These are phyloP conservation scores for Aureobasidium sp. DNA, from an alignment of 2,329 filamentous ascomycete genomes.

Conservation along the genomic window DNA sequence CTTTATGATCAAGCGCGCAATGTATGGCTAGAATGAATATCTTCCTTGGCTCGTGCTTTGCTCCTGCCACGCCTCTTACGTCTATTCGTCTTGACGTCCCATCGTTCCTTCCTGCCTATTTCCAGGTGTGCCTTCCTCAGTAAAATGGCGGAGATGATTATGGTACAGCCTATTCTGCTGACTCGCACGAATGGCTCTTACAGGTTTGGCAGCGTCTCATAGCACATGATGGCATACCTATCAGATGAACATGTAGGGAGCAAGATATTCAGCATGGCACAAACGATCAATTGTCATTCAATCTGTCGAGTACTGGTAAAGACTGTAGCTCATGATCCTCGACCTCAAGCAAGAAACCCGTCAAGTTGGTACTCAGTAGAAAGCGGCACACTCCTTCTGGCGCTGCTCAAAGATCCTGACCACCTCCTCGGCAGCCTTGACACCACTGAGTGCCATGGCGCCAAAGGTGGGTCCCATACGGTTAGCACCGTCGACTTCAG, in stretches of 20 bases:
- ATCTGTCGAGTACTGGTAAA: not conserved
- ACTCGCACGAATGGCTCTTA: too few relatives aligned
- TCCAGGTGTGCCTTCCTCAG: not conserved
- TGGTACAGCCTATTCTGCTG: too few relatives aligned
- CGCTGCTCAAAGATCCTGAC: slow-evolving; percentile 68
- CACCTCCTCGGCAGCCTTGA: slow-evolving; percentile 86
- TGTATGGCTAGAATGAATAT: not conserved
- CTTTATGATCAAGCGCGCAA: not conserved
- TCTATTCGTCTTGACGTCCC: not conserved
- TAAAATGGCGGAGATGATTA: too few relatives aligned
- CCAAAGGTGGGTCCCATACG: slow-evolving; percentile 87
- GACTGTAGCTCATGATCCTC: not conserved
- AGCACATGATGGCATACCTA: not conserved
- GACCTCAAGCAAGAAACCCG: not conserved
- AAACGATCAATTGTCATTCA: not conserved
- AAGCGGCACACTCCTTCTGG: slow-evolving; percentile 59
- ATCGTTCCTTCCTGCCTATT: not conserved
- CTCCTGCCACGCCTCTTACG: not conserved
- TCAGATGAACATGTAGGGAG: too few relatives aligned
- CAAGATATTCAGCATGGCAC: not conserved
- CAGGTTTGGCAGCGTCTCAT: too few relatives aligned
- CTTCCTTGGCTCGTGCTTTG: not conserved
- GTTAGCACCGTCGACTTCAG: slow-evolving; percentile 79
- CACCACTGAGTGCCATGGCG: slow-evolving; percentile 78
- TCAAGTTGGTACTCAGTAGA: not conserved